Evolutionary conservation across 257 asterid species (phyloP).

Genomic region (Knoxia roxburghii): DNA sequence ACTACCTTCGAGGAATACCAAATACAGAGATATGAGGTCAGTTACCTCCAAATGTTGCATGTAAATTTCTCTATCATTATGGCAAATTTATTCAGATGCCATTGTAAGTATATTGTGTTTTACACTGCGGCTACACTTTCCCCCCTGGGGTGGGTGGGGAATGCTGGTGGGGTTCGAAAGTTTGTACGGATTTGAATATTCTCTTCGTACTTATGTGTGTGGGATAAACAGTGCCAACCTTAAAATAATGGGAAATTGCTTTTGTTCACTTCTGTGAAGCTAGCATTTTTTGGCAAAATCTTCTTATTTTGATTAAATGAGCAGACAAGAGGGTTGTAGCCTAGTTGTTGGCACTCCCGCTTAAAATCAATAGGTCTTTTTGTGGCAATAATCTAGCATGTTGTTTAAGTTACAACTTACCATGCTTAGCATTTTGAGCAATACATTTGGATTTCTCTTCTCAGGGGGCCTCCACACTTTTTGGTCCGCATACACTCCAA

Average conservation of each 20-base stretch:
- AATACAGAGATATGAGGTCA: slow-evolving; percentile 98
- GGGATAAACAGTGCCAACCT: too few species aligned
- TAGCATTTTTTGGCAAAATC: not conserved
- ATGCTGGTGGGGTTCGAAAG: too few species aligned
- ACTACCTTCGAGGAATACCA: slow-evolving; percentile 88
- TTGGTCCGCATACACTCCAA: slow-evolving; percentile 82
- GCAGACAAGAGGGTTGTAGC: too few species aligned
- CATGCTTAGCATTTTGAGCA: not conserved
- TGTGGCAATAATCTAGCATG: not conserved
- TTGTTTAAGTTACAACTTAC: not conserved
- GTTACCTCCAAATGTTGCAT: slow-evolving; percentile 16
- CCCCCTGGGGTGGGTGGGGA: not conserved
- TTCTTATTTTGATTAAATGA: too few species aligned
- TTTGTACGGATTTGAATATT: too few species aligned
- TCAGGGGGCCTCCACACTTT: slow-evolving; percentile 93
- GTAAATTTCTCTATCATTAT: not conserved
- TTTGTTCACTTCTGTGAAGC: not conserved
- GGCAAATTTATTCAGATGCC: not conserved
- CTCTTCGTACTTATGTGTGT: too few species aligned
- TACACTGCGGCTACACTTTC: too few species aligned
- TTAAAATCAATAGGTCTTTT: not conserved
- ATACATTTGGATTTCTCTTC: slow-evolving; percentile 2
- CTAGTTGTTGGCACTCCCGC: too few species aligned
- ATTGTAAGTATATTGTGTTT: not conserved
- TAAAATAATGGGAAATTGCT: not conserved